phyloP scores from a whole-genome alignment of 2,329 filamentous ascomycete genomes.

The Fusarium sulawesiense region DNA sequence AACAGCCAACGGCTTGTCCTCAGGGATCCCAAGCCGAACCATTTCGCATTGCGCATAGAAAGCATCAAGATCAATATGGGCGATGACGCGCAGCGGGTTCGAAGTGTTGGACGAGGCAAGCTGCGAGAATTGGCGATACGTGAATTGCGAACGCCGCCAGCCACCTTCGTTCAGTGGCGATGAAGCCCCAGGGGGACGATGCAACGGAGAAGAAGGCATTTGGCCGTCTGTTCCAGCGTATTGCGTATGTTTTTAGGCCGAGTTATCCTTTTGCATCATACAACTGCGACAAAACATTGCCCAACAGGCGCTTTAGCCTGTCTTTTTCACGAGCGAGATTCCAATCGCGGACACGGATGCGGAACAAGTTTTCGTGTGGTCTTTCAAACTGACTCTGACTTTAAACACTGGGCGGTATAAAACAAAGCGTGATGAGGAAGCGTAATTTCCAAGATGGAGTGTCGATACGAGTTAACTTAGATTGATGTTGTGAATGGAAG shows the following conservation, averaged over 20 bases:
- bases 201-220: conserved; percentile 43
- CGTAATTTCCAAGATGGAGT: neutral
- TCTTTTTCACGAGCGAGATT: conserved; percentile 2
- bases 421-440: neutral
- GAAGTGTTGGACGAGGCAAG: conserved; percentile 76
- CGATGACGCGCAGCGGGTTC: conserved; percentile 85
- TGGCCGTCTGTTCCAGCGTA: neutral
- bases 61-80: conserved; percentile 94
- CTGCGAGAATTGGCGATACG: conserved; percentile 82
- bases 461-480: conserved; percentile 9
- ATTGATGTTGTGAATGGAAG: conserved; percentile 14
- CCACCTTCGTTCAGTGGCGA: conserved; percentile 45
- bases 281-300: conserved; percentile 7
- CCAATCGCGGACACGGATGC: neutral
- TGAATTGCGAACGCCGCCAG: conserved; percentile 75
- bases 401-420: neutral
- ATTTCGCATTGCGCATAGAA: conserved; percentile 99
- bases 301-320: conserved; percentile 3
- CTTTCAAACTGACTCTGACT: neutral
- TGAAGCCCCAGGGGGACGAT: conserved; percentile 31
- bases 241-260: neutral
- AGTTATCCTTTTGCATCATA: conserved; percentile 12
- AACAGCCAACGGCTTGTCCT: conserved; percentile 86
- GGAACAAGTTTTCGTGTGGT: neutral
- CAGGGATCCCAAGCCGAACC: conserved; percentile 79